These are phyloP conservation scores for Cryptococcus wingfieldii DNA, from an alignment of 1,284 basidiomycete genomes.

Conservation along the genomic window DNA sequence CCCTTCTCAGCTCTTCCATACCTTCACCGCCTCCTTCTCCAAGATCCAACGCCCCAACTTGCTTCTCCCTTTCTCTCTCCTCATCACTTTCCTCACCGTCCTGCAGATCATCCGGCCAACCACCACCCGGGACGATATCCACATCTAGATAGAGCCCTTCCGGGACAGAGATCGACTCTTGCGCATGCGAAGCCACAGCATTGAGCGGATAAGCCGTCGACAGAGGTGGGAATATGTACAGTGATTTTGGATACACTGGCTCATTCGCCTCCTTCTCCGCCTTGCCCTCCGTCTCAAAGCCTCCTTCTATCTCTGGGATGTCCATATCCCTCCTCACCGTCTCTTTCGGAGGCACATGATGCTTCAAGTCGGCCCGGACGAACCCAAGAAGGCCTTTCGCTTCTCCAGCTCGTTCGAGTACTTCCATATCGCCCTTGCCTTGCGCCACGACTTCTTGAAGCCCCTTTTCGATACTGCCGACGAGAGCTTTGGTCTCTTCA, in stretches of 20 bases:
- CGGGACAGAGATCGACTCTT: constrained; percentile 73
- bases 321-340: neutral
- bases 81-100: constrained; percentile 37
- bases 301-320: constrained; percentile 43
- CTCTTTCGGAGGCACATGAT: constrained; percentile 49
- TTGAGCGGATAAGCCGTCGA: constrained; percentile 78
- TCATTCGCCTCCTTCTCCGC: constrained; percentile 6
- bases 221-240: constrained; percentile 79
- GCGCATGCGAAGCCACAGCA: constrained; percentile 74
- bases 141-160: constrained; percentile 77
- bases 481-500: constrained; percentile 57
- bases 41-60: constrained; percentile 23
- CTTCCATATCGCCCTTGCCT: constrained; percentile 63
- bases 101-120: constrained; percentile 23
- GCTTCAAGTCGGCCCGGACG: constrained; percentile 70
- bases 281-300: constrained; percentile 32
- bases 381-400: constrained; percentile 73
- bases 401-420: constrained; percentile 88
- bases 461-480: constrained; percentile 59
- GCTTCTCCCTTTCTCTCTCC: constrained; percentile 38
- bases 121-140: constrained; percentile 65
- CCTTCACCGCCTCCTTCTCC: constrained; percentile 43
- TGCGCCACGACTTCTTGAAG: constrained; percentile 56
- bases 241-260: constrained; percentile 67
- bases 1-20: constrained; percentile 48